These are phyloP conservation scores for Aquilaria yunnanensis DNA, from an alignment of 345 rosid species.

Conservation along the genomic window DNA sequence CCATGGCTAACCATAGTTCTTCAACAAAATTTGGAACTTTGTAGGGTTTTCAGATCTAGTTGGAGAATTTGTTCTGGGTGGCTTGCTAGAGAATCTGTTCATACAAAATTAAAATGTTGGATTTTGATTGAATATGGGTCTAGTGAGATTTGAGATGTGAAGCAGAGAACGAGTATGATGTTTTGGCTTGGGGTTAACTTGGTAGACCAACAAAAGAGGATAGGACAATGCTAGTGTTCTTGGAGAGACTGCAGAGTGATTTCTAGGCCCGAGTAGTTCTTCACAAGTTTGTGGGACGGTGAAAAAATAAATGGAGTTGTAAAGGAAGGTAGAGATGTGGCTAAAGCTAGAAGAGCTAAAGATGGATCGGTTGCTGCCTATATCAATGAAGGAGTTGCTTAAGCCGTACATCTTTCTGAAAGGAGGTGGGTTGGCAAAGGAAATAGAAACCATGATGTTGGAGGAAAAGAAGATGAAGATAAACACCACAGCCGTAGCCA, in stretches of 20 bases:
- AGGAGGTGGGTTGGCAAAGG: conserved; percentile 24
- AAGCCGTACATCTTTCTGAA: conserved; percentile 79
- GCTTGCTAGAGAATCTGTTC: too few relatives aligned
- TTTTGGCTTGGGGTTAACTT: too few relatives aligned
- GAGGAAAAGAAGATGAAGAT: conserved; percentile 15
- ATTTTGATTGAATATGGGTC: too few relatives aligned
- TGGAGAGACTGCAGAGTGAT: conserved; percentile 62
- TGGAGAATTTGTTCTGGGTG: too few relatives aligned
- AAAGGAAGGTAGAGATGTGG: conserved; percentile 54
- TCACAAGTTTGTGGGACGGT: conserved; percentile 65
- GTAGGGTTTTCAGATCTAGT: too few relatives aligned
- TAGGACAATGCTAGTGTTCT: too few relatives aligned
- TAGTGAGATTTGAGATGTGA: too few relatives aligned
- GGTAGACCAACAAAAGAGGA: too few relatives aligned
- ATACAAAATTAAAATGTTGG: too few relatives aligned
- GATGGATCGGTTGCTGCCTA: conserved; percentile 66
- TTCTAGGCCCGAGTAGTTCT: conserved; percentile 58
- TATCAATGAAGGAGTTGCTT: conserved; percentile 91
- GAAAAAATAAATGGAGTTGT: conserved; percentile 22
- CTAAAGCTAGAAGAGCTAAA: conserved; percentile 67
- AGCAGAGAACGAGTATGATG: too few relatives aligned
- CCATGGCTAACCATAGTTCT: too few relatives aligned
- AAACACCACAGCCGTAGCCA: conserved; percentile 12
- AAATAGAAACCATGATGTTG: conserved; percentile 8
- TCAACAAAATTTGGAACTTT: too few relatives aligned